These are phyloP conservation scores for Cardiospermum halicacabum DNA, from an alignment of 345 rosid genomes.

Conservation along the genomic window DNA sequence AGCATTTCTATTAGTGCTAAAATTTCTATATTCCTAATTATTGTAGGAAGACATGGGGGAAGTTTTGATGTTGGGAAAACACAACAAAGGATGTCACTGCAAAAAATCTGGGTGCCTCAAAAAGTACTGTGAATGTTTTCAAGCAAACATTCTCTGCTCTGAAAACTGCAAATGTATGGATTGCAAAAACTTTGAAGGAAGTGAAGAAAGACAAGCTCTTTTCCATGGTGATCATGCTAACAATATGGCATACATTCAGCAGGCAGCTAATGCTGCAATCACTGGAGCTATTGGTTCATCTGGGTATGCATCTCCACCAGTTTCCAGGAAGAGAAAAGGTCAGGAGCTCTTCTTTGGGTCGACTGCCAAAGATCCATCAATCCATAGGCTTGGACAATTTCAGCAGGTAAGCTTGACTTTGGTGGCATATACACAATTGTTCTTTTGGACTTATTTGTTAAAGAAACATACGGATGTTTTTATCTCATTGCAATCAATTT, in stretches of 20 bases:
- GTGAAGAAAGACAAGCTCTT: conserved; percentile 93
- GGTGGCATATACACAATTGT: conserved; percentile 1
- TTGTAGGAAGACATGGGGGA: conserved; percentile 83
- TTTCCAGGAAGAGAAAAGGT: conserved; percentile 78
- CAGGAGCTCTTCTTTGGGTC: conserved; percentile 67
- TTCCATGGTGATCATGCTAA: conserved; percentile 89
- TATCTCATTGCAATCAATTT: background rate
- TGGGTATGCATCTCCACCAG: conserved; percentile 74
- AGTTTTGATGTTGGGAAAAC: conserved; percentile 65
- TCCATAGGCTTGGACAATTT: conserved; percentile 55
- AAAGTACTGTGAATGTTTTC: conserved; percentile 98
- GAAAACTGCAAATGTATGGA: conserved; percentile 97
- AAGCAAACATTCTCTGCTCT: conserved; percentile 93
- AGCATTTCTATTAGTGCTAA: background rate
- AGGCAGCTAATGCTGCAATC: conserved; percentile 98
- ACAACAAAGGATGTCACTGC: conserved; percentile 99
- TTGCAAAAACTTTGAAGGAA: conserved; percentile 97
- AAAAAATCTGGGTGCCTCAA: conserved; percentile 98
- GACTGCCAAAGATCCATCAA: conserved; percentile 52
- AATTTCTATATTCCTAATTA: conserved; percentile 7
- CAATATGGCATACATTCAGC: conserved; percentile 83
- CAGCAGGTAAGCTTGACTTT: conserved; percentile 54
- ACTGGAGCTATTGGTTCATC: conserved; percentile 98
- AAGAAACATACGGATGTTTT: background rate
- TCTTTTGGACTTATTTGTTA: background rate